Percentiles rank a stretch among this genome's conserved stretches.
phyloP scores from a whole-genome alignment of 1,139 yeast genomes.

The Sugiyamaella castrensis region DNA sequence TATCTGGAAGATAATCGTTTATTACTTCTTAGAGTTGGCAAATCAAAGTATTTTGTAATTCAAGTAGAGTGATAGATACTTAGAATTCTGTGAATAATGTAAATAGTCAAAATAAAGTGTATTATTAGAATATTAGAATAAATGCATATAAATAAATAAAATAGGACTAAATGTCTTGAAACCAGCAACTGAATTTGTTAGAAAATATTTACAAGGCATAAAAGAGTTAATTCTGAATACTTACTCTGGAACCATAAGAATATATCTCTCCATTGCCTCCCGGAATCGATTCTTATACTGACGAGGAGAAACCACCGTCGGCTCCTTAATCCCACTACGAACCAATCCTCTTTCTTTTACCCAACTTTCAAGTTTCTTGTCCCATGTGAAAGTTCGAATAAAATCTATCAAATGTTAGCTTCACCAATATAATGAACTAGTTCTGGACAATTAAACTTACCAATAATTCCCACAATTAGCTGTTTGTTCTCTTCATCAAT shows the following conservation, averaged over 20 bases:
- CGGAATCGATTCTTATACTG: constrained; percentile 91
- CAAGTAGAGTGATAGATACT: constrained; percentile 11
- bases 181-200: constrained; percentile 27
- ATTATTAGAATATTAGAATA: constrained; percentile 6
- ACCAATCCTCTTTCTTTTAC: constrained; percentile 92
- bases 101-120: neutral
- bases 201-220: neutral
- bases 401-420: constrained; percentile 46
- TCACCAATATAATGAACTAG: neutral
- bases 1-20: constrained; percentile 59
- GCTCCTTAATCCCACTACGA: constrained; percentile 83
- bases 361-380: constrained; percentile 97
- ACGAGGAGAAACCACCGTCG: constrained; percentile 95
- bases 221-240: constrained; percentile 6
- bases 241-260: constrained; percentile 84
- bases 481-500: constrained; percentile 69
- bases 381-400: constrained; percentile 97
- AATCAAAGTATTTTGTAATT: constrained; percentile 35
- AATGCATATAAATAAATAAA: constrained; percentile 2
- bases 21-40: constrained; percentile 71
- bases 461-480: constrained; percentile 90
- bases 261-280: constrained; percentile 97
- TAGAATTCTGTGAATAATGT: constrained; percentile 1
- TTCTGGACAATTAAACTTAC: constrained; percentile 17
- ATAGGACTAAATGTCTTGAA: constrained; percentile 20